Conservation (phyloP, 1,284 basidiomycete genomes). For the Lentinula novae-zelandiae region DNA sequence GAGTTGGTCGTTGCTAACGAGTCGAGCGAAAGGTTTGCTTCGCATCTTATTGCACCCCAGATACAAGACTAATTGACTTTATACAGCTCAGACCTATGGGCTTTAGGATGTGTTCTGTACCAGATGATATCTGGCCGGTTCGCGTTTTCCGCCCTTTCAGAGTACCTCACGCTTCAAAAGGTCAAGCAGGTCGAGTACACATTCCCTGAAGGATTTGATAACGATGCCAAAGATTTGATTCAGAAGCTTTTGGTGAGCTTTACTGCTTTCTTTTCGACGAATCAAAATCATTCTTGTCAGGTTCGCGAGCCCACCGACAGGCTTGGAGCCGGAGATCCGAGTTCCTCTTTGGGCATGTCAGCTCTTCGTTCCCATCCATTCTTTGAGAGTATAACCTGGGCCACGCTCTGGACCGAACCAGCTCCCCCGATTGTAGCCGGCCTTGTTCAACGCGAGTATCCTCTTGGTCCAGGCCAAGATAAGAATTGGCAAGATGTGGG, state of each 20-base stretch:
- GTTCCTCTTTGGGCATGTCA: constrained; percentile 43
- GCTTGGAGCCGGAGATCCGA: constrained; percentile 58
- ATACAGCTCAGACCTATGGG: constrained; percentile 95
- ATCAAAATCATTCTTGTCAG: constrained; percentile 29
- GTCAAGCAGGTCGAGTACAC: constrained; percentile 73
- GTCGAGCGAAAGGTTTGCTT: constrained; percentile 61
- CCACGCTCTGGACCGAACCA: constrained; percentile 67
- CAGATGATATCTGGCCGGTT: constrained; percentile 95
- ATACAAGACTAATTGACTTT: background rate
- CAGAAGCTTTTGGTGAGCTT: constrained; percentile 55
- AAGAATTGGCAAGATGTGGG: constrained; percentile 47
- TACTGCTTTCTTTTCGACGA: constrained; percentile 2
- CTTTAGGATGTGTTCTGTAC: constrained; percentile 92
- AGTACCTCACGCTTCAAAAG: constrained; percentile 82
- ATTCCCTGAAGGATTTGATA: constrained; percentile 72
- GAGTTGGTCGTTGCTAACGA: constrained; percentile 82
- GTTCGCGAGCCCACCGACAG: constrained; percentile 69
- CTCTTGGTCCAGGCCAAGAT: constrained; percentile 27
- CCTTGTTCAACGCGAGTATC: constrained; percentile 45
- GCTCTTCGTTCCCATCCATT: constrained; percentile 77
- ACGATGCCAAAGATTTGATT: constrained; percentile 65
- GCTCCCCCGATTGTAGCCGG: constrained; percentile 58
- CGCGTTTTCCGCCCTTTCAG: constrained; percentile 85
- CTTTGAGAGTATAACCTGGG: constrained; percentile 69
- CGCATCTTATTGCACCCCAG: constrained; percentile 1